A percentile compares a stretch with the other conserved stretches of the same genome.
These are phyloP conservation scores for Brassica nigra DNA, from an alignment of 345 rosid genomes.

Conservation along the genomic window DNA sequence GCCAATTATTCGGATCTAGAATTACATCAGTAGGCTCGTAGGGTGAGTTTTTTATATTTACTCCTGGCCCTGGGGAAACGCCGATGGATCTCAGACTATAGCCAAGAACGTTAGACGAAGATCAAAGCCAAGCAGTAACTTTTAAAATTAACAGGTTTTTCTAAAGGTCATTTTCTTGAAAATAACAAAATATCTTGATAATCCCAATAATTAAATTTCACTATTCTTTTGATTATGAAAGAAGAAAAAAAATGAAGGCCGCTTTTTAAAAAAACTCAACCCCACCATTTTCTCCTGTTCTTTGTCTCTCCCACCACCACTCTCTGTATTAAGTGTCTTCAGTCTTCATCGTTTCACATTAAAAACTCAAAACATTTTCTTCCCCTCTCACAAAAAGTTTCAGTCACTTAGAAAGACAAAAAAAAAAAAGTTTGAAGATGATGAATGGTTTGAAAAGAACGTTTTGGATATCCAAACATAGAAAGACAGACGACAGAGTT, in stretches of 20 bases:
- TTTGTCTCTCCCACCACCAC: conserved; percentile 9
- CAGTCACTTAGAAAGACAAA: not conserved
- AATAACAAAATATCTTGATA: conserved; percentile 24
- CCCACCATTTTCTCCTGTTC: conserved; percentile 40
- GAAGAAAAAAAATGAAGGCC: not conserved
- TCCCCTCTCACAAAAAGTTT: not conserved
- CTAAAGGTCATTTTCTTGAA: not conserved
- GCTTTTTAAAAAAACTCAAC: conserved; percentile 5
- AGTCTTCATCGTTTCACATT: not conserved
- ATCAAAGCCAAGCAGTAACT: conserved; percentile 39
- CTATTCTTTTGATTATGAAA: conserved; percentile 8
- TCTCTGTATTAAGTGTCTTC: conserved; percentile 21
- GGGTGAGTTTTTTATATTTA: conserved; percentile 1
- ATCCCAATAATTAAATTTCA: conserved; percentile 34
- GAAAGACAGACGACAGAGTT: conserved; percentile 45
- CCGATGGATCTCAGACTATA: conserved; percentile 16
- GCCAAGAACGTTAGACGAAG: conserved; percentile 17
- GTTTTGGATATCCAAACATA: conserved; percentile 73
- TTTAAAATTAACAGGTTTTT: conserved; percentile 13
- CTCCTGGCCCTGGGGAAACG: conserved; percentile 10
- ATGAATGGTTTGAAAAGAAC: conserved; percentile 82
- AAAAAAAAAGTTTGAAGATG: conserved; percentile 41
- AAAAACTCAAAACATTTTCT: not conserved
- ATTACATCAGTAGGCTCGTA: not conserved
- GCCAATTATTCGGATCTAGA: not conserved